Base-by-base conservation (phyloP, 371 early-diverging fungal genomes). In the Mucor ambiguus region DNA sequence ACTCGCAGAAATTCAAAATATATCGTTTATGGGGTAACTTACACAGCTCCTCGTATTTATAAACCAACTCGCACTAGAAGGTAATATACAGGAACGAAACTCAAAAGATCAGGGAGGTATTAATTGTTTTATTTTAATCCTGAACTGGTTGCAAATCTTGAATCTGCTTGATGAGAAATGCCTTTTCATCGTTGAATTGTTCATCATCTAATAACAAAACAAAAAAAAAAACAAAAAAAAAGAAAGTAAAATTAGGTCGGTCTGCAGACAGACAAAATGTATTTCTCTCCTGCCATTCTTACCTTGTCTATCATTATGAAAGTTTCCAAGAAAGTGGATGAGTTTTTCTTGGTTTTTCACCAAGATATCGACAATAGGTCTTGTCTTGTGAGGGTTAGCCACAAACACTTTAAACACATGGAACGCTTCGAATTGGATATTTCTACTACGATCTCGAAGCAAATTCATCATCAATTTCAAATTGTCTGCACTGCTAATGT, bases 381-480 rank as follows among this genome's bases (percentile, higher is more conserved):
- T 90, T 62, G 93, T 91, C 84, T 98, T 98, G 78, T 93, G 93
- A 24, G 99, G 99, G 69, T 98, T 98, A 48, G 99, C 99, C 0
- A 97, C 97, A 86, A 98, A 98, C 38, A 97, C 94, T 87, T 98
- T 98, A 85, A 98, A 98, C 29, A 98, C 97, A 81, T 98, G 99
- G 85, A 98, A 98, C 0, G 99, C 98, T 83, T 98, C 99, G 73
- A 96, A 98, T 78, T 98, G 99, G 68, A 98, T 98, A 75, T 96
- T 98, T 72, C 93, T 89, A 76, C 95, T 95, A 70, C 87, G 91
- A 78, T 98, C 97, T 63, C 95, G 88, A 64, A 98, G 80, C 59
- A 96, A 81, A 66, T 93, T 96, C 99, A 98, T 98, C 91, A 98
- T 95, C 68, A 96, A 84, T 81, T 97, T 97, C 57, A 98, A 83